Evolutionary conservation across 148 eudicot species (phyloP).

Genomic region (Rheum nobile): DNA sequence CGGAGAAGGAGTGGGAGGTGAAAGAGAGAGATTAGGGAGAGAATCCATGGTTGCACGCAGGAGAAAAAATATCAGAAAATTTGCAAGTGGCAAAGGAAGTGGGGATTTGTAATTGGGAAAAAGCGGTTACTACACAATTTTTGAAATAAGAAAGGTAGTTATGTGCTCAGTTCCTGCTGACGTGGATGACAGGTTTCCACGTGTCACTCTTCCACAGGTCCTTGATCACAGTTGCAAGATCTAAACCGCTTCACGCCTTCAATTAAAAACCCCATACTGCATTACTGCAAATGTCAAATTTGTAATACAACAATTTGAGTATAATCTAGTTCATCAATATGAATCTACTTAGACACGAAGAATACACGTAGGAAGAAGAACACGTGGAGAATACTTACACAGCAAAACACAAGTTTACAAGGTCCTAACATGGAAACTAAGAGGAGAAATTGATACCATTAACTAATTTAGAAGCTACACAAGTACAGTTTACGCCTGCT

Average conservation of each 20-base stretch:
- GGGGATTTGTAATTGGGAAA: constrained; percentile 10
- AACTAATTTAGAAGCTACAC: background rate
- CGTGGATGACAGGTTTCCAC: background rate
- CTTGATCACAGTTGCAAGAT: background rate
- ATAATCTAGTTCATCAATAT: no score
- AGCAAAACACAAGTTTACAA: background rate
- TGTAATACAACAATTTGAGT: background rate
- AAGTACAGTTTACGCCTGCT: background rate
- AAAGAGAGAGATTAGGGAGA: background rate
- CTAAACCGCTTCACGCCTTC: background rate
- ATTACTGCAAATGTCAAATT: background rate
- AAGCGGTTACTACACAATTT: background rate
- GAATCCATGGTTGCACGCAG: background rate
- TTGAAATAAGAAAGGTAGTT: constrained; percentile 16
- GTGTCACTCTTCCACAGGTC: background rate
- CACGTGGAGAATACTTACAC: background rate
- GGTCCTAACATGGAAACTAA: background rate
- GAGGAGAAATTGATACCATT: background rate
- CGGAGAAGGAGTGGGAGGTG: constrained; percentile 5
- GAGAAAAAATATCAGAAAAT: constrained; percentile 7
- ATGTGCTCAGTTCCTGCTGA: constrained; percentile 14
- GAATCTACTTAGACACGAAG: background rate
- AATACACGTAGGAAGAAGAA: background rate
- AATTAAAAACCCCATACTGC: background rate
- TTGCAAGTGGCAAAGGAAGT: constrained; percentile 12